These are phyloP conservation scores for Edaphochlamys debaryana DNA, from an alignment of 139 green algal species.

Conservation along the genomic window DNA sequence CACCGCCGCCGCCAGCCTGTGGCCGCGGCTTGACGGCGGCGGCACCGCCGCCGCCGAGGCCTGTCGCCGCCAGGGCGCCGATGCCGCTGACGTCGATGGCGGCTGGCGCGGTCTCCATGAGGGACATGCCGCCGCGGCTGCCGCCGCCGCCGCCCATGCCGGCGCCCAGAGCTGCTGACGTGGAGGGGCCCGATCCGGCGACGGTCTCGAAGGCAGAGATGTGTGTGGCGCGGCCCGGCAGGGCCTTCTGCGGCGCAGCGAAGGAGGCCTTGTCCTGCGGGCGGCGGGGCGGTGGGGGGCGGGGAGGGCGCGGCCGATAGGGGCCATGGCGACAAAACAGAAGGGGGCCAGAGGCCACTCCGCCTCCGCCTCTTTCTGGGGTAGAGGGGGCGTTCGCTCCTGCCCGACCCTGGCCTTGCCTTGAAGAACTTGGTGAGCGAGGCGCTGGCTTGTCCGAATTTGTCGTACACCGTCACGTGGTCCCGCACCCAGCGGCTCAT, in stretches of 20 bases:
- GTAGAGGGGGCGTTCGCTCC: too few species aligned
- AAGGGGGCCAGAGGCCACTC: too few species aligned
- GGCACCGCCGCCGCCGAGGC: neutral
- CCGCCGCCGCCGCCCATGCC: neutral
- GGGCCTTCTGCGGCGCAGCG: constrained; percentile 6
- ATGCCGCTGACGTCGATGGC: constrained; percentile 62
- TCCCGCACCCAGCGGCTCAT: constrained; percentile 83
- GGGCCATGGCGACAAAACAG: too few species aligned
- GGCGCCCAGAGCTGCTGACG: too few species aligned
- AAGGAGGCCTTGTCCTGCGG: constrained; percentile 60
- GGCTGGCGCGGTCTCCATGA: constrained; percentile 42
- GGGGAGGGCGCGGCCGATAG: too few species aligned
- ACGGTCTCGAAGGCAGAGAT: constrained; percentile 45
- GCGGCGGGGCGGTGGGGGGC: too few species aligned
- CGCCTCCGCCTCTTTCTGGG: too few species aligned
- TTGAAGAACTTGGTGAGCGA: constrained; percentile 89
- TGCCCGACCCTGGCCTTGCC: too few species aligned
- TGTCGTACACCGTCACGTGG: constrained; percentile 59
- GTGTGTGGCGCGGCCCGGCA: constrained; percentile 13
- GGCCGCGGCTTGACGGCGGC: neutral
- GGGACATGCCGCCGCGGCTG: neutral
- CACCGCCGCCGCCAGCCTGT: neutral
- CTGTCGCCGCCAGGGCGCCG: constrained; percentile 15
- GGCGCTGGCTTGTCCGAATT: constrained; percentile 73
- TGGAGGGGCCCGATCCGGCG: too few species aligned